Evolutionary conservation across 1,284 basidiomycete genomes (phyloP).

Genomic region (Amylostereum areolatum): DNA sequence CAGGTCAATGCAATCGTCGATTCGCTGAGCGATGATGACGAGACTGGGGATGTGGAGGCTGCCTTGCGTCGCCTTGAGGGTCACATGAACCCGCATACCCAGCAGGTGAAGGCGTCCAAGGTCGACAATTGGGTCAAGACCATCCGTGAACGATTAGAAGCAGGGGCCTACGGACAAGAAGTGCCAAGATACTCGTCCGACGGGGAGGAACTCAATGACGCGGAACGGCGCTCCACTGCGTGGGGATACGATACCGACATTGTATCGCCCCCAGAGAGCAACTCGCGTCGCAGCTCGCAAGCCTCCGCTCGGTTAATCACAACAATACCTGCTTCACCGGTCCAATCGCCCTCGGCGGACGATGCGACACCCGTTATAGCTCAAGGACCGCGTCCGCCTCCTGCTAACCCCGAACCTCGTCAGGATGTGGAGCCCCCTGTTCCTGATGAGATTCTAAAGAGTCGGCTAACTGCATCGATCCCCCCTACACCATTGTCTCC

Average conservation of each 20-base stretch:
- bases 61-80: constrained; percentile 77
- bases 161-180: constrained; percentile 55
- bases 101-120: constrained; percentile 65
- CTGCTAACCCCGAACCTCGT: neutral
- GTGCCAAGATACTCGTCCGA: constrained; percentile 41
- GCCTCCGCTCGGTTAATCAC: constrained; percentile 8
- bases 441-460: constrained; percentile 60
- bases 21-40: constrained; percentile 69
- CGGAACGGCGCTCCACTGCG: constrained; percentile 7
- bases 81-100: constrained; percentile 67
- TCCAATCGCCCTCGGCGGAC: neutral
- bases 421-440: constrained; percentile 55
- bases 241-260: constrained; percentile 1
- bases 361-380: constrained; percentile 11
- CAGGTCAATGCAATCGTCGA: constrained; percentile 75
- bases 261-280: constrained; percentile 4
- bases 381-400: neutral
- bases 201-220: constrained; percentile 23
- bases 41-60: constrained; percentile 72
- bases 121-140: constrained; percentile 78
- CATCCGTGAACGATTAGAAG: constrained; percentile 58
- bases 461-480: constrained; percentile 40
- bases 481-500: constrained; percentile 13
- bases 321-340: neutral
- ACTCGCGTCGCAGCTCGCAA: constrained; percentile 8